phyloP scores from a whole-genome alignment of 2,329 filamentous ascomycete species.

The Xylariaceae sp. region DNA sequence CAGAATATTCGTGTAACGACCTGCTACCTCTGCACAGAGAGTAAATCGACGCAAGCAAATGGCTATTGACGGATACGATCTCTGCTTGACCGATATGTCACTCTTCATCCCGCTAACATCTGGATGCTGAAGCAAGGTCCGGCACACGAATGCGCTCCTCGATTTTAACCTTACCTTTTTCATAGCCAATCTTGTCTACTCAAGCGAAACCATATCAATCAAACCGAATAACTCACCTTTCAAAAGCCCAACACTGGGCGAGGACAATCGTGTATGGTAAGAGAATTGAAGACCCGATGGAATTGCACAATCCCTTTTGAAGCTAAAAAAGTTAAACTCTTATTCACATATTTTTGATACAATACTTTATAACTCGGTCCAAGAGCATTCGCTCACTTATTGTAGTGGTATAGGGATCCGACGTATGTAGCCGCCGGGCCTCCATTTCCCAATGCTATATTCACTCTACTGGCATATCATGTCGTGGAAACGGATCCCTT shows the following conservation, averaged over 20 bases:
- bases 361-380: no score
- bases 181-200: constrained; percentile 19
- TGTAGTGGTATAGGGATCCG: no score
- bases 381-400: no score
- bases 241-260: constrained; percentile 20
- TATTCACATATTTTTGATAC: background rate
- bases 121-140: constrained; percentile 14
- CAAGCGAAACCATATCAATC: background rate
- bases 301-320: constrained; percentile 13
- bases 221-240: constrained; percentile 19
- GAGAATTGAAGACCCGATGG: constrained; percentile 19
- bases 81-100: constrained; percentile 21
- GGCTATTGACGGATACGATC: constrained; percentile 12
- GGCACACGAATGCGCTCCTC: constrained; percentile 17
- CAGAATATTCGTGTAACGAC: background rate
- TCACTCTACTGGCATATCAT: no score
- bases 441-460: no score
- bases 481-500: no score
- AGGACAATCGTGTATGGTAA: constrained; percentile 22
- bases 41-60: background rate
- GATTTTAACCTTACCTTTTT: constrained; percentile 12
- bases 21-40: background rate
- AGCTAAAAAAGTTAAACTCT: background rate
- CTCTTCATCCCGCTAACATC: constrained; percentile 21
- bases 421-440: no score